These are phyloP conservation scores for Coemansia sp. DNA, from an alignment of 192 early-diverging fungal species.

Conservation along the genomic window DNA sequence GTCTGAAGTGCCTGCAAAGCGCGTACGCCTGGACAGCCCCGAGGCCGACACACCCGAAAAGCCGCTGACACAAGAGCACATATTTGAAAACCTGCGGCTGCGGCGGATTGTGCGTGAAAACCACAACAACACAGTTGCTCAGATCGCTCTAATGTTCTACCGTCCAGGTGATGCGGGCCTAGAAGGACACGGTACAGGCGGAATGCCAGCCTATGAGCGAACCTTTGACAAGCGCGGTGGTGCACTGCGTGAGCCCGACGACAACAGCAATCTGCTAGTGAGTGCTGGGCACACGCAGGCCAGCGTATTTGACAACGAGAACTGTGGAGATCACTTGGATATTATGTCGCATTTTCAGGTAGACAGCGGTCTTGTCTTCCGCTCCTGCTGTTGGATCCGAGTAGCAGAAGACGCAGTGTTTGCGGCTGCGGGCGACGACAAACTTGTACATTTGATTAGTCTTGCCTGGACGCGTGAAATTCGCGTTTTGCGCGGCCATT, in stretches of 20 bases:
- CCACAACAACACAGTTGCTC: conserved; percentile 73
- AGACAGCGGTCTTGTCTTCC: conserved; percentile 41
- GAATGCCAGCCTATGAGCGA: conserved; percentile 57
- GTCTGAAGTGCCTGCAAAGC: conserved; percentile 36
- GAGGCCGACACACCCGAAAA: conserved; percentile 19
- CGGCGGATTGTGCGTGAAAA: conserved; percentile 90
- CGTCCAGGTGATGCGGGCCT: conserved; percentile 39
- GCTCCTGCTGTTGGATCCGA: conserved; percentile 74
- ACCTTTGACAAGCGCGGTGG: conserved; percentile 71
- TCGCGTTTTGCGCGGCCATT: conserved; percentile 60
- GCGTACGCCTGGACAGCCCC: conserved; percentile 37
- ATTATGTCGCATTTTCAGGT: conserved; percentile 89
- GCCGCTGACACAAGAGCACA: conserved; percentile 53
- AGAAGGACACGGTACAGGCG: conserved; percentile 44
- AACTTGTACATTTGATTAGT: conserved; percentile 69
- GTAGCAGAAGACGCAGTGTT: conserved; percentile 67
- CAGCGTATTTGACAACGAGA: conserved; percentile 90
- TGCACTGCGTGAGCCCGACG: conserved; percentile 61
- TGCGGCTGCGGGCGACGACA: conserved; percentile 67
- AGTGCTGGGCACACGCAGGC: conserved; percentile 72
- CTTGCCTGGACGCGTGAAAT: conserved; percentile 71
- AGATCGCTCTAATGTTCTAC: conserved; percentile 75
- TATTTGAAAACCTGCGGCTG: conserved; percentile 75
- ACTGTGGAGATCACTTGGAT: conserved; percentile 90
- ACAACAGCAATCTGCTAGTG: conserved; percentile 74